Conservation (phyloP, 305 asterid species). For the Fraxinus paxiana region DNA sequence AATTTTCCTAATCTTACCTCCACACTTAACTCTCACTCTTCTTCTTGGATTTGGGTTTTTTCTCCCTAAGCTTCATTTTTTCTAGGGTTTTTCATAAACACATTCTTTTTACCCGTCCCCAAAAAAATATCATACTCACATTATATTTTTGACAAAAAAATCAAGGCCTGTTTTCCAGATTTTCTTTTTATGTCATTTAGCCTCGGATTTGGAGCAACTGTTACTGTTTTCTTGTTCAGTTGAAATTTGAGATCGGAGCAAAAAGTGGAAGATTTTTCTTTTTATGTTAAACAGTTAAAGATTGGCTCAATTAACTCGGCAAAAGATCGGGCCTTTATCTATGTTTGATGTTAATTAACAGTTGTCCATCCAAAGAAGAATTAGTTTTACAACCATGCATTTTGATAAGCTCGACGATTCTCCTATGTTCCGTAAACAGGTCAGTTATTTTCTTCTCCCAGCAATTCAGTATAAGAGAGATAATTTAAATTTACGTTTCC, state of each 20-base stretch:
- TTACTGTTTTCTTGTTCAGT: conserved; percentile 25
- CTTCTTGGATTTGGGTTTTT: conserved; percentile 42
- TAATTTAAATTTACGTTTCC: background rate
- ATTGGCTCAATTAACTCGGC: conserved; percentile 7
- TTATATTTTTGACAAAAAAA: conserved; percentile 21
- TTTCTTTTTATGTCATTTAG: conserved; percentile 4
- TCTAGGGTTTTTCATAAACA: conserved; percentile 60
- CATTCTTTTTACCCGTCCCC: conserved; percentile 13
- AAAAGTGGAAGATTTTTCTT: conserved; percentile 30
- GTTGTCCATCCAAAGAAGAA: conserved; percentile 16
- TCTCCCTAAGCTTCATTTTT: conserved; percentile 17
- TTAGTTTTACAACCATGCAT: conserved; percentile 60
- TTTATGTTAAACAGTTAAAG: conserved; percentile 15
- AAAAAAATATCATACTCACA: conserved; percentile 14
- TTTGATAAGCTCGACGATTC: conserved; percentile 99
- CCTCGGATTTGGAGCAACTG: conserved; percentile 31
- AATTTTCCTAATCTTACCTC: background rate
- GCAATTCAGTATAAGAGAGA: conserved; percentile 12
- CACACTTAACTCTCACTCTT: conserved; percentile 22
- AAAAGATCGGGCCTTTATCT: conserved; percentile 35
- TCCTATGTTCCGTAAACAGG: conserved; percentile 99
- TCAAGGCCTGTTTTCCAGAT: conserved; percentile 18
- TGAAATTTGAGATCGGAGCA: conserved; percentile 36
- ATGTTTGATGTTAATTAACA: conserved; percentile 35
- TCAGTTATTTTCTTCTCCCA: conserved; percentile 21